Base-by-base conservation (phyloP, 768 basidiomycete genomes). In the Nevesoporus exiguus region DNA sequence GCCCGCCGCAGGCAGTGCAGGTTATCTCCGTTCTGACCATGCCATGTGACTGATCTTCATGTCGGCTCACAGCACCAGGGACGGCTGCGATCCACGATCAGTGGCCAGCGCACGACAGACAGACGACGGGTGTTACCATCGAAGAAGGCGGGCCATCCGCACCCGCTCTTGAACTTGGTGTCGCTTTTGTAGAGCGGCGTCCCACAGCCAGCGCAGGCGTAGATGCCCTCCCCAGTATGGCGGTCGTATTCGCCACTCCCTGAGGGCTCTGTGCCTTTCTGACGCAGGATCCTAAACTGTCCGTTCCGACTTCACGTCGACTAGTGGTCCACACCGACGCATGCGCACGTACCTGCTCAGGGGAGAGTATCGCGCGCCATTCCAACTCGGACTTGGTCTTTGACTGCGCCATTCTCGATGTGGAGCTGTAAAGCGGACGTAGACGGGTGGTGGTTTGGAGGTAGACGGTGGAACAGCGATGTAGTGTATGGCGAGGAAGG, bases 71-170 rank as follows among this genome's bases (percentile, higher is more conserved):
- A 22, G 94, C 92, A 31, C 93, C 94, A 7, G 94, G 94, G 57
- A 96, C 82, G 8, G 93, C 93, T 91, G 57, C 30, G 30, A 39
- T 37, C n/a, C 25, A 41, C 24, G 13, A 34, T 59, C n/a, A 55
- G 50, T 40, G 10, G 48, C 47, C 39, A 39, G 19, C 24, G 7
- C 24, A 47, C 10, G 33, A 21, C 27, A 7, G 14, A 31, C 7
- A n/a, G n/a, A 9, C 27, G 33, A 40, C 53, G 21, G 22, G 9
- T 61, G 73, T 52, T 57, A 88, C 89, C 89, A 66, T 96, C 94
- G 67, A 88, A 98, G 79, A 97, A 98, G 1, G 94, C 92, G n/a
- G 95, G 94, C 94, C 94, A 98, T 22, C 94, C 94, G 64, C 92
- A 96, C 8, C 93, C 92, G 54, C 90, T 93, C 62, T 88, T 80